phyloP scores from a whole-genome alignment of 75 land plant species.

The Sequoiadendron giganteum region DNA sequence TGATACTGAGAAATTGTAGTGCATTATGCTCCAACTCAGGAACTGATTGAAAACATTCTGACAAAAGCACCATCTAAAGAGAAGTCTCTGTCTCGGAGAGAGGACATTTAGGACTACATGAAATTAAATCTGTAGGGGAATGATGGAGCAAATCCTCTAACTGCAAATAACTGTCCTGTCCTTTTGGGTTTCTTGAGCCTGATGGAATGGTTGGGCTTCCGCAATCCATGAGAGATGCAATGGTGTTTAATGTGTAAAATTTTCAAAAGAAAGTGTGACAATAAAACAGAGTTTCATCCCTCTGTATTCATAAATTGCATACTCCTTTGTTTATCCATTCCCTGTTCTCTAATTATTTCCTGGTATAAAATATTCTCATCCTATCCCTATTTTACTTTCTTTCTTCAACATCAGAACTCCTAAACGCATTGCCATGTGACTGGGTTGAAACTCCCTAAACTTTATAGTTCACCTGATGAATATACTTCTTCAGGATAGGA shows the following conservation, averaged over 20 bases:
- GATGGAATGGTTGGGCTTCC: neutral
- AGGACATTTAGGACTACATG: too few relatives aligned
- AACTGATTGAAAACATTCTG: neutral
- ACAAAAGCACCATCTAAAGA: neutral
- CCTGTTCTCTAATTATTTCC: neutral
- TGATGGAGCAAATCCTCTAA: neutral
- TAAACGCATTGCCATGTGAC: neutral
- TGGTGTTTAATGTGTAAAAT: neutral
- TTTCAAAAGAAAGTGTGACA: neutral
- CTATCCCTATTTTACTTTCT: neutral
- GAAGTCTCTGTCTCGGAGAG: neutral
- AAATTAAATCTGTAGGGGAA: neutral
- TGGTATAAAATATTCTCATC: neutral
- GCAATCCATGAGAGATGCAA: neutral
- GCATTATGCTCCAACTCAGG: neutral
- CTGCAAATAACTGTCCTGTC: neutral
- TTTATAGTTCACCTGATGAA: neutral
- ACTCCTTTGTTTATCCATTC: neutral
- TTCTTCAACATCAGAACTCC: neutral
- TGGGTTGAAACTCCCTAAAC: neutral
- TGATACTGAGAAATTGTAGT: neutral
- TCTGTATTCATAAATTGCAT: neutral
- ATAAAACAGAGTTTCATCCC: neutral
- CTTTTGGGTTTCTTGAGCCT: neutral
- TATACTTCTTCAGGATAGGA: neutral